These are phyloP conservation scores for Naganishia onofrii DNA, from an alignment of 768 basidiomycete species.

Conservation along the genomic window DNA sequence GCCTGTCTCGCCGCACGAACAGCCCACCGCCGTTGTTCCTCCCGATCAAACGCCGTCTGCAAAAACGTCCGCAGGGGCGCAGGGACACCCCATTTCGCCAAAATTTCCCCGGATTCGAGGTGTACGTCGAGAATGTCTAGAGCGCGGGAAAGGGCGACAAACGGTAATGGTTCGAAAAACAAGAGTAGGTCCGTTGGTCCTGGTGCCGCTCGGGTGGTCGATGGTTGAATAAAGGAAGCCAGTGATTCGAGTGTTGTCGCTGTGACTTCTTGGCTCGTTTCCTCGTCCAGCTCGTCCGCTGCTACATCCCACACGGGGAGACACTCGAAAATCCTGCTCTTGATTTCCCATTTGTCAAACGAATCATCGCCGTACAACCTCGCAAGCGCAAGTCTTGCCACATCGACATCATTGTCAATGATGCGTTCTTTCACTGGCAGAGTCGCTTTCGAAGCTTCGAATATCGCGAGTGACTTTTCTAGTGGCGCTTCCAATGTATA, in stretches of 20 bases:
- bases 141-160: slow-evolving; percentile 70
- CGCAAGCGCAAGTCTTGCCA: slow-evolving; percentile 80
- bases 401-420: slow-evolving; percentile 75
- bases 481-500: slow-evolving; percentile 70
- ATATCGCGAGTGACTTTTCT: slow-evolving; percentile 68
- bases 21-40: slow-evolving; percentile 62
- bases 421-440: slow-evolving; percentile 68
- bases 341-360: slow-evolving; percentile 68
- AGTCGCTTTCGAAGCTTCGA: slow-evolving; percentile 89
- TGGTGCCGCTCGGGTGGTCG: slow-evolving; percentile 60
- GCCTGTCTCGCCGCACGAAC: slow-evolving; percentile 27
- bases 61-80: slow-evolving; percentile 87
- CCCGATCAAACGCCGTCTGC: slow-evolving; percentile 64
- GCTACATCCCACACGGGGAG: slow-evolving; percentile 78
- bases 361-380: slow-evolving; percentile 79
- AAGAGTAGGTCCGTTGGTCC: slow-evolving; percentile 68
- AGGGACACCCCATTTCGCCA: slow-evolving; percentile 80
- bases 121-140: slow-evolving; percentile 92
- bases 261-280: slow-evolving; percentile 69
- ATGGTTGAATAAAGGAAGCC: slow-evolving; percentile 73
- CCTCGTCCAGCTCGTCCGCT: slow-evolving; percentile 48
- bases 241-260: slow-evolving; percentile 78
- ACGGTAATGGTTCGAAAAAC: slow-evolving; percentile 77
- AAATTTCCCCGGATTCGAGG: slow-evolving; percentile 86
- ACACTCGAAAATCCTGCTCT: slow-evolving; percentile 93